These are phyloP conservation scores for Gossypium trilobum DNA, from an alignment of 441 rosid species.

Conservation along the genomic window DNA sequence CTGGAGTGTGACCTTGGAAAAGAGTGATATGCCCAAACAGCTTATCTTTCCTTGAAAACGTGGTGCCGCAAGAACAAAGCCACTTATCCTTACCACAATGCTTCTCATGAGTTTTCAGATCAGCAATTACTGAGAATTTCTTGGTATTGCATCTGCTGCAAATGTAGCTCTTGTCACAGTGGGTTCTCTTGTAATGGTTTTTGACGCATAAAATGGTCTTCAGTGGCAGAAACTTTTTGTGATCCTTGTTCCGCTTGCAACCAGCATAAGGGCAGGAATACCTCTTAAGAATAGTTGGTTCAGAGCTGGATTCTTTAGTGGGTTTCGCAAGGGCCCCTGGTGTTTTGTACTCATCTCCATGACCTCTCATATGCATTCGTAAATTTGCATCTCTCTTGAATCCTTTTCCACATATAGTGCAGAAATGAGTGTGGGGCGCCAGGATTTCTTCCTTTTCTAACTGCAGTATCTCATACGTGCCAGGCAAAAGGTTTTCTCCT, in stretches of 20 bases:
- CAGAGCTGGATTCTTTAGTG: conserved; percentile 49
- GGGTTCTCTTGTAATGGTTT: conserved; percentile 91
- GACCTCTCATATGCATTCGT: conserved; percentile 97
- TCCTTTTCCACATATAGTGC: conserved; percentile 82
- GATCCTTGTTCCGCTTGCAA: conserved; percentile 92
- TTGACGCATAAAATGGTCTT: conserved; percentile 81
- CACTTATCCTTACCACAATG: conserved; percentile 91
- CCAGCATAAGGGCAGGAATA: conserved; percentile 86
- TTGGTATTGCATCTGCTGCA: conserved; percentile 87
- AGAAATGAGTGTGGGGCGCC: conserved; percentile 91
- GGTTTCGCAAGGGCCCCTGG: conserved; percentile 87
- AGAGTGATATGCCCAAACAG: conserved; percentile 81
- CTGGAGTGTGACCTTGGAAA: conserved; percentile 95
- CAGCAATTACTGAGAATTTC: conserved; percentile 84
- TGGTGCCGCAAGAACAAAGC: conserved; percentile 94
- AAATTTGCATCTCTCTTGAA: conserved; percentile 89
- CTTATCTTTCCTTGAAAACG: conserved; percentile 93
- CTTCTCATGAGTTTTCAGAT: conserved; percentile 93
- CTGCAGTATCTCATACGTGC: conserved; percentile 78
- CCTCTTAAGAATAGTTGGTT: conserved; percentile 57
- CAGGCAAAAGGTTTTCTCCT: conserved; percentile 78
- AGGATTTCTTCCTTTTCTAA: conserved; percentile 89
- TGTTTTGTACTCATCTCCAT: conserved; percentile 89
- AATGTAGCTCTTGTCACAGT: conserved; percentile 80
- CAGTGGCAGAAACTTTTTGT: conserved; percentile 86